Conservation (phyloP, 768 basidiomycete genomes). For the Cystobasidiopsis lactophilus region DNA sequence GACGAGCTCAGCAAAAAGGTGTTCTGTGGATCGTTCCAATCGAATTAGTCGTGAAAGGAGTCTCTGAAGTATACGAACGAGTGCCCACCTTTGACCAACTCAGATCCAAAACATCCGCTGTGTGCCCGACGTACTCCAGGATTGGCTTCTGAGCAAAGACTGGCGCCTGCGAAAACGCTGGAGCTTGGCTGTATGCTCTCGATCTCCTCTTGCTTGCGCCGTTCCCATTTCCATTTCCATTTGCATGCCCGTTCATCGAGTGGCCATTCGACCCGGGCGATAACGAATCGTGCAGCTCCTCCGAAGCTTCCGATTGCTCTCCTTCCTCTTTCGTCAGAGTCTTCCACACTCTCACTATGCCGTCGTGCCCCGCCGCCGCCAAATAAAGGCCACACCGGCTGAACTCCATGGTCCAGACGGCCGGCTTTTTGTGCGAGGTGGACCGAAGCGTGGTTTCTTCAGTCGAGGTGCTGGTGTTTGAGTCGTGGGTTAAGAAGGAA, state of each 20-base stretch:
- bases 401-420: slow-evolving; percentile 20
- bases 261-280: neutral
- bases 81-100: slow-evolving; percentile 20
- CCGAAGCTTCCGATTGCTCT: neutral
- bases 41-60: too few relatives aligned
- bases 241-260: neutral
- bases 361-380: slow-evolving; percentile 20
- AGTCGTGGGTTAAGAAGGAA: neutral
- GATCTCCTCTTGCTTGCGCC: neutral
- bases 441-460: too few relatives aligned
- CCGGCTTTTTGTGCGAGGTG: slow-evolving; percentile 3
- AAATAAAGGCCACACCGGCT: slow-evolving; percentile 17
- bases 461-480: neutral
- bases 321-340: slow-evolving; percentile 7
- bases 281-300: neutral
- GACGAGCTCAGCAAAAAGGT: slow-evolving; percentile 19
- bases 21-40: slow-evolving; percentile 7
- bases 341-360: slow-evolving; percentile 20
- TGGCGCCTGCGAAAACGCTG: slow-evolving; percentile 1
- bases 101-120: slow-evolving; percentile 19
- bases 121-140: slow-evolving; percentile 17
- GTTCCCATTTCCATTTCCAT: slow-evolving; percentile 3
- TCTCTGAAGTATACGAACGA: too few relatives aligned
- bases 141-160: slow-evolving; percentile 16
- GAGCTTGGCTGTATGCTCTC: neutral